Evolutionary conservation across 495 filamentous ascomycete genomes (phyloP).

Genomic region (Penicillium cosmopolitanum): DNA sequence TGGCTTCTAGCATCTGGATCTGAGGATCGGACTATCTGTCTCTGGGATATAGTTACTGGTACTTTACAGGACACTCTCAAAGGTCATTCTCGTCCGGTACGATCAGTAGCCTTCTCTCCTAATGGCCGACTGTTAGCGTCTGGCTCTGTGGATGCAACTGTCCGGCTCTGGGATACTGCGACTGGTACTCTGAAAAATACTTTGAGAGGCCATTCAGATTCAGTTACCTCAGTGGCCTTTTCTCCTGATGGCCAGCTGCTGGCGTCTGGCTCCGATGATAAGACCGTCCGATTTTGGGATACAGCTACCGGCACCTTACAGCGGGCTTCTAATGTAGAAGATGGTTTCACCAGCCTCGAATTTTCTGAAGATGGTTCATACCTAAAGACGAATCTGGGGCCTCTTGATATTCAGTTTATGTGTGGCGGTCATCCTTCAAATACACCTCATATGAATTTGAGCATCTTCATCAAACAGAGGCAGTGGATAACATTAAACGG

Average conservation of each 20-base stretch:
- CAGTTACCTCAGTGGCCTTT: slow-evolving; percentile 18
- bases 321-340: too few species aligned
- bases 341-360: too few species aligned
- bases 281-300: slow-evolving; percentile 44
- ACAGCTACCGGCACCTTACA: background rate
- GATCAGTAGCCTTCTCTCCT: slow-evolving; percentile 27
- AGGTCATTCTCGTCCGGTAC: slow-evolving; percentile 26
- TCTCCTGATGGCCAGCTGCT: slow-evolving; percentile 29
- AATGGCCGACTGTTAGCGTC: slow-evolving; percentile 33
- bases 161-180: slow-evolving; percentile 39
- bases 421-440: too few species aligned
- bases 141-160: slow-evolving; percentile 31
- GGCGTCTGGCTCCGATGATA: slow-evolving; percentile 38
- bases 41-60: background rate
- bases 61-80: slow-evolving; percentile 20
- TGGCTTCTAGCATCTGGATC: too few species aligned
- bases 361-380: too few species aligned
- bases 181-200: slow-evolving; percentile 6
- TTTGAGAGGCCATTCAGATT: slow-evolving; percentile 30
- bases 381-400: too few species aligned
- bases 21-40: too few species aligned
- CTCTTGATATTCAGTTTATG: too few species aligned
- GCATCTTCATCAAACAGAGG: too few species aligned
- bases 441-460: too few species aligned
- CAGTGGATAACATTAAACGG: too few species aligned